phyloP scores from a whole-genome alignment of 306 rosid genomes.

The Lupinus albus region DNA sequence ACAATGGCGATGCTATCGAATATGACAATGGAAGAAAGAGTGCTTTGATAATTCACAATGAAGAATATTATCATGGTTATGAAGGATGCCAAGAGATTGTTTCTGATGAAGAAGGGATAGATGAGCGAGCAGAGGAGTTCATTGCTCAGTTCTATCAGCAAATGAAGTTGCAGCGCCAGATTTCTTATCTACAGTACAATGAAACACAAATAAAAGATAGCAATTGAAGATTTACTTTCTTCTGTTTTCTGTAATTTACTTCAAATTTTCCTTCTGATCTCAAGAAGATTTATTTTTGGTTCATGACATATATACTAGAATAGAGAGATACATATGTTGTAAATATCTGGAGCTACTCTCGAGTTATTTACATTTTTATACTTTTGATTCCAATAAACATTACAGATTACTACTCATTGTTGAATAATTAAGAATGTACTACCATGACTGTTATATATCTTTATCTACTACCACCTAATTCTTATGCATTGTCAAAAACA shows the following conservation, averaged over 20 bases:
- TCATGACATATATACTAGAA: not conserved
- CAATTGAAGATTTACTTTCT: constrained; percentile 3
- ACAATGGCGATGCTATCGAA: not conserved
- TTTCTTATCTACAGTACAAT: constrained; percentile 46
- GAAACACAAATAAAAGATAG: constrained; percentile 31
- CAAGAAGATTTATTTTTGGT: constrained; percentile 7
- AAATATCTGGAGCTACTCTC: constrained; percentile 35
- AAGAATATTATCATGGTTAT: constrained; percentile 4
- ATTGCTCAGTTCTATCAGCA: constrained; percentile 67
- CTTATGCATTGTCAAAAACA: not conserved
- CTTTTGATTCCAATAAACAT: constrained; percentile 34
- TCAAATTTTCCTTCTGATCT: not conserved
- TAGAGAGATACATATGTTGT: constrained; percentile 34
- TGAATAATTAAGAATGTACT: not conserved
- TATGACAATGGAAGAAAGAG: constrained; percentile 44
- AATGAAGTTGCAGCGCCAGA: constrained; percentile 53
- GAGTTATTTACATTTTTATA: constrained; percentile 39
- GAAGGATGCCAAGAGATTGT: constrained; percentile 34
- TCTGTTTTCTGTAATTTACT: constrained; percentile 14
- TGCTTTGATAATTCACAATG: not conserved
- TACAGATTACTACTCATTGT: not conserved
- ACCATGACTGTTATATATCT: not conserved
- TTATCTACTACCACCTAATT: not conserved
- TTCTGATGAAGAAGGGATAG: constrained; percentile 49
- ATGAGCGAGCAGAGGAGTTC: constrained; percentile 78